phyloP scores from a whole-genome alignment of 202 grass and related monocot genomes.

The Panicum virgatum region DNA sequence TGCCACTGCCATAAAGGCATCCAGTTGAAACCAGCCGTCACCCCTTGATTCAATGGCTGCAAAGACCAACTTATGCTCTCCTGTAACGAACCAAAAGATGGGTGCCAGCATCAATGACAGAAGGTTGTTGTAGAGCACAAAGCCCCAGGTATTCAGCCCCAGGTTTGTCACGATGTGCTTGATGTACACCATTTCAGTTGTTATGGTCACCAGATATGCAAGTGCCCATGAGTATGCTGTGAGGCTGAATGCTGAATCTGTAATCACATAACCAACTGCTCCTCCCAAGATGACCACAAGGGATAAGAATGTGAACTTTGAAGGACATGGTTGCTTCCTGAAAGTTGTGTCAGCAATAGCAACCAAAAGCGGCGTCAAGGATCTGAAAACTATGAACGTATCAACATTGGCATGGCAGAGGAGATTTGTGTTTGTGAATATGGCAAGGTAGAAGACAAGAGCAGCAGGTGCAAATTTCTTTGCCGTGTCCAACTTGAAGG shows the following conservation, averaged over 20 bases:
- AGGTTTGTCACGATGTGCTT: slow-evolving; percentile 81
- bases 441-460: slow-evolving; percentile 80
- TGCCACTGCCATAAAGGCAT: slow-evolving; percentile 66
- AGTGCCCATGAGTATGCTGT: slow-evolving; percentile 77
- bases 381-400: slow-evolving; percentile 87
- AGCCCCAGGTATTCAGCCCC: slow-evolving; percentile 81
- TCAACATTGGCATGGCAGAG: slow-evolving; percentile 80
- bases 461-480: slow-evolving; percentile 82
- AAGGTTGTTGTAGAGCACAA: slow-evolving; percentile 81
- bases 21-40: slow-evolving; percentile 58
- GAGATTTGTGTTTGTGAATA: slow-evolving; percentile 92
- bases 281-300: slow-evolving; percentile 76
- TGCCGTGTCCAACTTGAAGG: slow-evolving; percentile 72
- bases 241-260: slow-evolving; percentile 78
- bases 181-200: slow-evolving; percentile 89
- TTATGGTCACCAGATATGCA: slow-evolving; percentile 79
- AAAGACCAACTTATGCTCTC: slow-evolving; percentile 64
- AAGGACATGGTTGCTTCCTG: slow-evolving; percentile 76
- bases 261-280: slow-evolving; percentile 76
- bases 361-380: slow-evolving; percentile 75
- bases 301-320: slow-evolving; percentile 75
- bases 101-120: slow-evolving; percentile 70
- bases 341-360: slow-evolving; percentile 79
- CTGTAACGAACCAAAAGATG: slow-evolving; percentile 72
- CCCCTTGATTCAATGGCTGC: slow-evolving; percentile 36